phyloP scores from a whole-genome alignment of 2,329 filamentous ascomycete species.

The Hysterium pulicare region DNA sequence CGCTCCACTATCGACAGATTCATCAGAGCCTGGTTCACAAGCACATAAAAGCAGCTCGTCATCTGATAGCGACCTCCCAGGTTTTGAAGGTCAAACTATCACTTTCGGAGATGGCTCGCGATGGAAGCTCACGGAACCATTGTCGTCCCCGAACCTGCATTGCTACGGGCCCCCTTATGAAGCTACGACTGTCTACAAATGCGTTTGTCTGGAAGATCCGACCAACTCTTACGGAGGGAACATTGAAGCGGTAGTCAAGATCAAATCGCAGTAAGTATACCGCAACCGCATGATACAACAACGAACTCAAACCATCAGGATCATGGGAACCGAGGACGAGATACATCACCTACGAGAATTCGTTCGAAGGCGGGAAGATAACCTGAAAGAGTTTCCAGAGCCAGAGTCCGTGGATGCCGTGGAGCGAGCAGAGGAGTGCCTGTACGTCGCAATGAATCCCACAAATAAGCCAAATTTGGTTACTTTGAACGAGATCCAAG shows the following conservation, averaged over 20 bases:
- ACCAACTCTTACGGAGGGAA: background rate
- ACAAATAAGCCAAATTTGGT: background rate
- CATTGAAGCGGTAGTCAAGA: slow-evolving; percentile 6
- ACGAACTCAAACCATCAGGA: background rate
- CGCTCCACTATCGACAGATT: no score
- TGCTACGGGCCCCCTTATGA: slow-evolving; percentile 3
- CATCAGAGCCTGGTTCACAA: no score
- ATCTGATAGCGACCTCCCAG: no score
- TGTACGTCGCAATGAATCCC: background rate
- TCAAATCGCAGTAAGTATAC: slow-evolving; percentile 9
- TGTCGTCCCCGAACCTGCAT: slow-evolving; percentile 2
- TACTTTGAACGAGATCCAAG: slow-evolving; percentile 4
- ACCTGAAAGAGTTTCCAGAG: background rate
- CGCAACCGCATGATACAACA: background rate
- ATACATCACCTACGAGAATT: background rate
- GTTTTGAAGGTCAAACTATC: background rate
- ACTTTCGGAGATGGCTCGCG: background rate
- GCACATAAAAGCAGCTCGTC: no score
- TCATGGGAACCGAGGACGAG: background rate
- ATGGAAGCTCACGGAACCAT: background rate
- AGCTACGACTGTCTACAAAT: slow-evolving; percentile 5
- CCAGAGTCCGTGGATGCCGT: background rate
- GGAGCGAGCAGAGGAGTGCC: background rate
- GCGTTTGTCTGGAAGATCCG: background rate
- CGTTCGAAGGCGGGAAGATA: background rate